Evolutionary conservation across 116 monocot genomes (phyloP), one percentile per base, ranked within the genome.

Genomic region (Thalassia testudinum): DNA sequence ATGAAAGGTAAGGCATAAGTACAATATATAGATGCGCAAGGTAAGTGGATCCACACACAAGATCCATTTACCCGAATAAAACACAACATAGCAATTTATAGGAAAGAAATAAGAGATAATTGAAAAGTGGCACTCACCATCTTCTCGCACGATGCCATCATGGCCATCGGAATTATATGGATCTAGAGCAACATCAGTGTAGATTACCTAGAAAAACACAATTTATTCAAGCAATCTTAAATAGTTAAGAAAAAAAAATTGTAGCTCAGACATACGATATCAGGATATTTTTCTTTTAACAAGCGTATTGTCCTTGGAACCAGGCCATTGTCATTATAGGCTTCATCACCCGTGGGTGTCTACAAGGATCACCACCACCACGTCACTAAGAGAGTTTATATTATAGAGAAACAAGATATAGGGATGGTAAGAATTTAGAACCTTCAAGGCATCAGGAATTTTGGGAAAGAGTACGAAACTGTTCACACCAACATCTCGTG

Each of bases 71-170:
- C n/a, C n/a, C n/a, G n/a, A n/a, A n/a, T n/a, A n/a, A n/a, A n/a
- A n/a, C n/a, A n/a, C n/a, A n/a, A n/a, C n/a, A n/a, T n/a, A n/a
- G n/a, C n/a, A n/a, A n/a, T n/a, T n/a, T n/a, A n/a, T n/a, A n/a
- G n/a, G n/a, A n/a, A n/a, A n/a, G n/a, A n/a, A n/a, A n/a, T n/a
- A n/a, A n/a, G n/a, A n/a, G n/a, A n/a, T n/a, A n/a, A n/a, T n/a
- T 34, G 30, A 34, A 34, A 34, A 34, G 10, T 24, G 42, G 13
- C 12, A 10, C 30, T 71, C 66, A 95, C 95, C 95, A 85, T 95
- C 95, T 81, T 95, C 95, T 59, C 95, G 80, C 13, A 95, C 95
- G 56, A 95, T 95, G 48, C 95, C 95, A 79, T 95, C 95, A 65
- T 95, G 95, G 30, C 95, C 95, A 70, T 95, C 95, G 24, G 95